Evolutionary conservation across 2,329 filamentous ascomycete species (phyloP).

Genomic region (Neopestalotiopsis clavispora): DNA sequence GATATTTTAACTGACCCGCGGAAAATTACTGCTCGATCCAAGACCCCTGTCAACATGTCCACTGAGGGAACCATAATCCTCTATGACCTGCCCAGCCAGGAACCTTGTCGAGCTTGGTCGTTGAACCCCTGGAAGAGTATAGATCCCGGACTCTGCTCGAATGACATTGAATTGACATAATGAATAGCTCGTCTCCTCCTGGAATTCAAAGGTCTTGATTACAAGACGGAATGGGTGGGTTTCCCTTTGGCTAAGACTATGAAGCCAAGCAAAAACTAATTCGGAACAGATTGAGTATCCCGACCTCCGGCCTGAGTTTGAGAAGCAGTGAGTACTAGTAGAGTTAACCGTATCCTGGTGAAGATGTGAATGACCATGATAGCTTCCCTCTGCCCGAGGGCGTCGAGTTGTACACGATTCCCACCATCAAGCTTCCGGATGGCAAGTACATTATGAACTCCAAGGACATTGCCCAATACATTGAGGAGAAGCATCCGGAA

Average conservation of each 20-base stretch:
- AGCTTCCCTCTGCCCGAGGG: conserved; percentile 54
- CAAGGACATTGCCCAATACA: conserved; percentile 57
- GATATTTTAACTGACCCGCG: neutral
- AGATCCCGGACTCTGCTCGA: conserved; percentile 24
- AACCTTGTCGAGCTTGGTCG: conserved; percentile 60
- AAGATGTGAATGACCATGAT: conserved; percentile 35
- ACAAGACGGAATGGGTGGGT: conserved; percentile 67
- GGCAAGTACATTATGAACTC: conserved; percentile 70
- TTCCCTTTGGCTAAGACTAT: too few species aligned
- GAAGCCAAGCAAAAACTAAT: conserved; percentile 3
- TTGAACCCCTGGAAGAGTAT: conserved; percentile 74
- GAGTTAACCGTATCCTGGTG: too few species aligned
- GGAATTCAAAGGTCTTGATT: conserved; percentile 71
- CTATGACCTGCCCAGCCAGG: conserved; percentile 66
- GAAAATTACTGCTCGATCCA: neutral
- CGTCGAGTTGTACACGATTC: conserved; percentile 33
- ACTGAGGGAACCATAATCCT: conserved; percentile 49
- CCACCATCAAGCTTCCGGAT: conserved; percentile 45
- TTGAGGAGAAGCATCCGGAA: conserved; percentile 64
- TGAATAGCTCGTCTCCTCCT: conserved; percentile 63
- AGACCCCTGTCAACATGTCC: conserved; percentile 17
- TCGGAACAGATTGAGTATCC: conserved; percentile 62
- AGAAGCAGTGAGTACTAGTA: conserved; percentile 51
- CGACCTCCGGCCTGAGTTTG: conserved; percentile 61
- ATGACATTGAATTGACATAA: neutral